phyloP scores from a whole-genome alignment of 768 basidiomycete species.

The Galerina sulciceps region DNA sequence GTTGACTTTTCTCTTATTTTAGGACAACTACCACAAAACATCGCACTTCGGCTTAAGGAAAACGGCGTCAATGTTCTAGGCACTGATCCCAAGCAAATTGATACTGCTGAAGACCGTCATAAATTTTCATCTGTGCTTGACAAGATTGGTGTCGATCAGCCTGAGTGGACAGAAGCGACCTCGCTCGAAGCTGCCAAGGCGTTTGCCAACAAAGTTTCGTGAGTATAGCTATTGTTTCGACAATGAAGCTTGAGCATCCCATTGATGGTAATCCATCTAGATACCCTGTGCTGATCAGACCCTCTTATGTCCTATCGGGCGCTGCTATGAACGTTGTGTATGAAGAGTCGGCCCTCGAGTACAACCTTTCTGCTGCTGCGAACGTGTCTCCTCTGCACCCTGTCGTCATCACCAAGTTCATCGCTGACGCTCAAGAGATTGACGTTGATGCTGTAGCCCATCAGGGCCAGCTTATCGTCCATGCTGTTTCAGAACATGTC shows the following conservation, averaged over 20 bases:
- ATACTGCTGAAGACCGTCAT: constrained; percentile 97
- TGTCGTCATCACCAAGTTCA: constrained; percentile 99
- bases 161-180: constrained; percentile 92
- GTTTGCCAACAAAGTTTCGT: constrained; percentile 87
- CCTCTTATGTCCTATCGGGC: constrained; percentile 97
- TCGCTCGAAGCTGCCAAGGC: constrained; percentile 88
- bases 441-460: constrained; percentile 97
- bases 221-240: constrained; percentile 27
- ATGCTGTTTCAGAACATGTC: constrained; percentile 97
- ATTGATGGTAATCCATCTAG: constrained; percentile 38
- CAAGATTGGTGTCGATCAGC: constrained; percentile 94
- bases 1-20: background rate
- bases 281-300: constrained; percentile 97
- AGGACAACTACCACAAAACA: constrained; percentile 99
- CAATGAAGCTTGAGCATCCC: background rate
- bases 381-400: constrained; percentile 96
- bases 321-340: constrained; percentile 99
- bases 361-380: constrained; percentile 96
- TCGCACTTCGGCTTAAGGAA: constrained; percentile 92
- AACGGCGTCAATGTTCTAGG: constrained; percentile 92
- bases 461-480: constrained; percentile 88
- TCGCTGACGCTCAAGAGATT: constrained; percentile 96
- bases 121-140: constrained; percentile 99
- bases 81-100: constrained; percentile 94
- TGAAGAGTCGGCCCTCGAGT: constrained; percentile 86